Conservation (phyloP, 495 filamentous ascomycete genomes). For the Stereocaulon alpinum region DNA sequence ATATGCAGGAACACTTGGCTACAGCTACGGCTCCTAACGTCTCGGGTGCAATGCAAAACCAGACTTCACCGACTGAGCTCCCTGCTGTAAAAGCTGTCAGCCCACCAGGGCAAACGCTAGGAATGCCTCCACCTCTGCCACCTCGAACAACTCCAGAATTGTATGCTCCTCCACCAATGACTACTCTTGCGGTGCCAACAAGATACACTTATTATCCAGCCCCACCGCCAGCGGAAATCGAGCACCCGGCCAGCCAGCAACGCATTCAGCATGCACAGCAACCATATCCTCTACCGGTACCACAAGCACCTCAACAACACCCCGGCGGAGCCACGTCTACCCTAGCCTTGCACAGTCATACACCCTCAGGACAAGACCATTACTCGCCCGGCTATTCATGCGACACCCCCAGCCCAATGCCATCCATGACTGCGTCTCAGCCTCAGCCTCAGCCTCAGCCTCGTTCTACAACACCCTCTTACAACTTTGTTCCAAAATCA, state of each 20-base stretch:
- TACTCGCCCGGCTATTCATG: not conserved
- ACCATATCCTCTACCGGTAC: not conserved
- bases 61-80: conserved; percentile 1
- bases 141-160: not conserved
- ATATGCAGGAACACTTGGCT: not conserved
- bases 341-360: not conserved
- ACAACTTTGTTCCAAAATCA: not conserved
- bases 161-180: not conserved
- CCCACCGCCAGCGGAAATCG: not conserved
- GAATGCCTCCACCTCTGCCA: not conserved
- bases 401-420: not conserved
- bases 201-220: not conserved
- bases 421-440: not conserved
- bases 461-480: not conserved
- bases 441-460: not conserved
- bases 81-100: not conserved
- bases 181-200: not conserved
- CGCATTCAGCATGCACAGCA: not conserved
- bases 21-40: not conserved
- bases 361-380: not conserved
- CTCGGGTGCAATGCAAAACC: not conserved
- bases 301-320: not conserved
- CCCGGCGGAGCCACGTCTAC: not conserved
- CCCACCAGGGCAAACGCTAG: not conserved
- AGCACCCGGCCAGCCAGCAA: not conserved